Conservation (phyloP, 2,329 filamentous ascomycete species). For the Exserohilum turcica region DNA sequence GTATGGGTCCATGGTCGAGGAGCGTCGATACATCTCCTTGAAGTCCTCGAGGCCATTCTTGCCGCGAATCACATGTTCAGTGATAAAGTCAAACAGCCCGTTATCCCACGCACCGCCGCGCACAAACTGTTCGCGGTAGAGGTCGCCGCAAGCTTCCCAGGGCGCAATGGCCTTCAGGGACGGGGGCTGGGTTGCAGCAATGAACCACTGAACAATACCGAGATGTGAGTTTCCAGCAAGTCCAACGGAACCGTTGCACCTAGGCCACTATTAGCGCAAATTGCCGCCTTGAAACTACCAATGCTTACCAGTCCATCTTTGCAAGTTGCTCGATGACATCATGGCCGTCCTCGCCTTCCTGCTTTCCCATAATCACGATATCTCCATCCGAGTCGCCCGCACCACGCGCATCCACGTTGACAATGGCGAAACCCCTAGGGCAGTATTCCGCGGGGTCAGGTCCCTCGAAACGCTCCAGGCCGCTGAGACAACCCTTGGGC, state of each 20-base stretch:
- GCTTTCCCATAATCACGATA: slow-evolving; percentile 13
- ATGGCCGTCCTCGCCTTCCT: slow-evolving; percentile 51
- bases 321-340: slow-evolving; percentile 53
- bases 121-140: slow-evolving; percentile 20
- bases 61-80: slow-evolving; percentile 29
- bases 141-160: slow-evolving; percentile 52
- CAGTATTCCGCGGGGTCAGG: slow-evolving; percentile 47
- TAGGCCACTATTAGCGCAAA: not conserved
- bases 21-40: slow-evolving; percentile 16
- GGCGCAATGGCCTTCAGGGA: slow-evolving; percentile 52
- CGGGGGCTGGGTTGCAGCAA: slow-evolving; percentile 51
- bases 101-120: slow-evolving; percentile 18
- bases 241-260: slow-evolving; percentile 47
- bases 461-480: slow-evolving; percentile 50
- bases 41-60: slow-evolving; percentile 15
- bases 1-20: slow-evolving; percentile 15
- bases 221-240: slow-evolving; percentile 51
- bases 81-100: slow-evolving; percentile 14
- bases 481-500: slow-evolving; percentile 12
- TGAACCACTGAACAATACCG: slow-evolving; percentile 50
- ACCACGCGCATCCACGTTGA: slow-evolving; percentile 39
- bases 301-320: slow-evolving; percentile 49
- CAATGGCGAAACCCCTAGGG: slow-evolving; percentile 38
- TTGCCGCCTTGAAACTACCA: not conserved
- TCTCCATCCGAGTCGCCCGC: slow-evolving; percentile 40